Percentiles rank a stretch among this genome's conserved stretches.
Conservation (phyloP, 768 basidiomycete species). For the Sutorius australiensis region DNA sequence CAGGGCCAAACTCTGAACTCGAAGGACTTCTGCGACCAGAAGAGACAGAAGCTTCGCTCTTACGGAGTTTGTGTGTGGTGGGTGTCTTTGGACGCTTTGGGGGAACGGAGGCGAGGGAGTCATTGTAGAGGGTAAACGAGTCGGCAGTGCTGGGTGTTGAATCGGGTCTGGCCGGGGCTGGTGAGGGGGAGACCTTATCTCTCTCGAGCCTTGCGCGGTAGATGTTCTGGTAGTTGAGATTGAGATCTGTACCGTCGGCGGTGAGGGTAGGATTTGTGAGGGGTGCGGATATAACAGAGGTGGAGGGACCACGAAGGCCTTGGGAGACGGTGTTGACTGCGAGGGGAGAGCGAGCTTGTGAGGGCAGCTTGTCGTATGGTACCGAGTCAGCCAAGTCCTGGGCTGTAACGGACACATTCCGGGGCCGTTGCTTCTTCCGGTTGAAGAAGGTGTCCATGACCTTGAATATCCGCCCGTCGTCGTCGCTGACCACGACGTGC, state of each 20-base stretch:
- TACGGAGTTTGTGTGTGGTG: constrained; percentile 35
- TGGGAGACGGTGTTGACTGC: constrained; percentile 54
- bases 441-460: constrained; percentile 67
- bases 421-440: constrained; percentile 54
- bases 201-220: constrained; percentile 51
- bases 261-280: constrained; percentile 82
- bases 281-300: constrained; percentile 65
- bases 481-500: constrained; percentile 9
- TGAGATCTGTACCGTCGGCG: constrained; percentile 66
- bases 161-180: constrained; percentile 36
- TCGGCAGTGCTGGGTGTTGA: constrained; percentile 56
- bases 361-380: constrained; percentile 65
- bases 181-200: constrained; percentile 39
- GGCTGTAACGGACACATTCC: constrained; percentile 58
- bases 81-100: constrained; percentile 35
- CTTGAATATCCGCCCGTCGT: constrained; percentile 12
- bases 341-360: constrained; percentile 54
- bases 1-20: constrained; percentile 51
- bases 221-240: constrained; percentile 54
- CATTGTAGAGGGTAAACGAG: constrained; percentile 57
- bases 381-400: constrained; percentile 67
- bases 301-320: constrained; percentile 41
- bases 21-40: constrained; percentile 48
- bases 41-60: constrained; percentile 55
- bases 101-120: constrained; percentile 39